Evolutionary conservation across 1,284 basidiomycete species (phyloP).

Genomic region (Ustilago nuda): DNA sequence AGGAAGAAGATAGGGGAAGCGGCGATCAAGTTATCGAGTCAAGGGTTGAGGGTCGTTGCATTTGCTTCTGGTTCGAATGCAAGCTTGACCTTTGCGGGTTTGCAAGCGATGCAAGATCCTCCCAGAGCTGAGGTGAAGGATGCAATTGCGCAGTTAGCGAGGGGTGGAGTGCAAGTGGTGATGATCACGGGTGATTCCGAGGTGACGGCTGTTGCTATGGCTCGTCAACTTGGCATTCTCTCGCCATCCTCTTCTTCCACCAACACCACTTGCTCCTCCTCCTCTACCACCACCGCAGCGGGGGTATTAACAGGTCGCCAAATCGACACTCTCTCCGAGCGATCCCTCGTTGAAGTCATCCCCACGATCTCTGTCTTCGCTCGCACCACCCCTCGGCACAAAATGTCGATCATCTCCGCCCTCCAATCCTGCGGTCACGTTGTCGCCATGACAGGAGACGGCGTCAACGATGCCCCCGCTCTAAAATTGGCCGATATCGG

Average conservation of each 20-base stretch:
- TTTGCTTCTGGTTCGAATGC: slow-evolving; percentile 80
- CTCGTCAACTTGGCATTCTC: slow-evolving; percentile 83
- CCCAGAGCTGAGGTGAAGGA: slow-evolving; percentile 92
- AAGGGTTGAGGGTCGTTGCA: slow-evolving; percentile 86
- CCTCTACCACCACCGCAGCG: slow-evolving; percentile 51
- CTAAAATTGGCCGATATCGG: slow-evolving; percentile 98
- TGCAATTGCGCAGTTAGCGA: slow-evolving; percentile 82
- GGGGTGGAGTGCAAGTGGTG: slow-evolving; percentile 90
- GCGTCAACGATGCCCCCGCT: slow-evolving; percentile 96
- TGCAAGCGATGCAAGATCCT: slow-evolving; percentile 95
- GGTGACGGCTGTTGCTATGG: slow-evolving; percentile 89
- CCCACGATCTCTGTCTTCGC: slow-evolving; percentile 87
- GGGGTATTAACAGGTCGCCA: slow-evolving; percentile 82
- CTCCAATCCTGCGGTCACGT: slow-evolving; percentile 88
- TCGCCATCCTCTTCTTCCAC: too few species aligned
- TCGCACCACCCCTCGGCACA: slow-evolving; percentile 92
- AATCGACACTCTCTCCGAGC: slow-evolving; percentile 80
- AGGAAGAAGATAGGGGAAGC: slow-evolving; percentile 77
- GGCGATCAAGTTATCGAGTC: slow-evolving; percentile 78
- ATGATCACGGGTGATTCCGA: slow-evolving; percentile 99
- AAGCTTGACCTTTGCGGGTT: slow-evolving; percentile 84
- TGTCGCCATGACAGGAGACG: slow-evolving; percentile 98
- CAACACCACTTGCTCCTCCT: not conserved
- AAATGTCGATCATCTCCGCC: slow-evolving; percentile 95
- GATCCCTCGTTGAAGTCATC: slow-evolving; percentile 85